Conservation (phyloP, 257 asterid species). For the Nemophila menziesii region DNA sequence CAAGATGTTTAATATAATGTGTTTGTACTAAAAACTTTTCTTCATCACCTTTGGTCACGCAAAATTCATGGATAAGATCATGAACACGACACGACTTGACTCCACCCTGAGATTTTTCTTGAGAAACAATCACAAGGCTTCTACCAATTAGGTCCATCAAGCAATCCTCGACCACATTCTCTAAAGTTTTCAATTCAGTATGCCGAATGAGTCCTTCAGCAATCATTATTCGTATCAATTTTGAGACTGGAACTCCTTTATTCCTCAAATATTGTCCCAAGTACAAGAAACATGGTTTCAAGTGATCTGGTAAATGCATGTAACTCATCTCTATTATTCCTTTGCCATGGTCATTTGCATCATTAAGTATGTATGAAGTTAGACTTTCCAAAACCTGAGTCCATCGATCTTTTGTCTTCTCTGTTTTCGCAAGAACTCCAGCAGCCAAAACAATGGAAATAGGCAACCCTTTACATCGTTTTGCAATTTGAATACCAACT, state of each 20-base stretch:
- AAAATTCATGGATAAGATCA: conserved; percentile 8
- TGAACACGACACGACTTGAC: conserved; percentile 9
- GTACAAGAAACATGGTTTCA: conserved; percentile 10
- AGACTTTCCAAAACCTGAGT: neutral
- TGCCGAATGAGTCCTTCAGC: conserved; percentile 3
- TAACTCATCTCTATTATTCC: conserved; percentile 7
- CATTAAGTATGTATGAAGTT: neutral
- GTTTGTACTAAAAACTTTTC: neutral
- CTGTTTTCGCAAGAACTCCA: conserved; percentile 7
- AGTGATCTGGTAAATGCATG: conserved; percentile 5
- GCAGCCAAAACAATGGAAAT: conserved; percentile 10
- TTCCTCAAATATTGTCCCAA: conserved; percentile 2
- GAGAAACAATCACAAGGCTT: conserved; percentile 1
- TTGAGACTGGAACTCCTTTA: conserved; percentile 2
- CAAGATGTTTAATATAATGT: neutral
- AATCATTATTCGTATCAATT: conserved; percentile 1
- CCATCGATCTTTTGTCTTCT: neutral
- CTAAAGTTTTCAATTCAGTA: neutral
- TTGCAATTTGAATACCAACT: conserved; percentile 3
- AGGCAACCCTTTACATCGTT: conserved; percentile 3
- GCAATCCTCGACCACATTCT: conserved; percentile 7
- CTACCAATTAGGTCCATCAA: conserved; percentile 8
- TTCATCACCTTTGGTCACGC: neutral
- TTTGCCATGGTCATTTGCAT: neutral
- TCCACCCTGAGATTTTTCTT: conserved; percentile 2